Evolutionary conservation across 2,329 filamentous ascomycete species (phyloP).

Genomic region (Tolypocladium paradoxum): DNA sequence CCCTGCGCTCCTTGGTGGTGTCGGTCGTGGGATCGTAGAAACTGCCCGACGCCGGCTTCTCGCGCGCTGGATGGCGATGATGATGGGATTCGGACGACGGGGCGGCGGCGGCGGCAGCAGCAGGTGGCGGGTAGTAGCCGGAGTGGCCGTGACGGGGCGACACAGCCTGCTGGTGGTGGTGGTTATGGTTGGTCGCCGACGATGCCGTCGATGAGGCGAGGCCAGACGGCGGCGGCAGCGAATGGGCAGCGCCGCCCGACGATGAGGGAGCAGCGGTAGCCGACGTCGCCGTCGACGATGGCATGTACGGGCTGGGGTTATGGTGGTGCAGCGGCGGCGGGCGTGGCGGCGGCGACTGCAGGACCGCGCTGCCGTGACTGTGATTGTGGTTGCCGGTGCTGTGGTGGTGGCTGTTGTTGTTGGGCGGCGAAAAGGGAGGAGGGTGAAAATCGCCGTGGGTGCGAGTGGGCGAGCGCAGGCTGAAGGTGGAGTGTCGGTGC

Average conservation of each 20-base stretch:
- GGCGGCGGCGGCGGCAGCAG: constrained; percentile 7
- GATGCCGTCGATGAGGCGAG: constrained; percentile 12
- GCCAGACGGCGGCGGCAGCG: constrained; percentile 18
- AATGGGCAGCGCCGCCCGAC: constrained; percentile 14
- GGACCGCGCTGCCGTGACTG: constrained; percentile 17
- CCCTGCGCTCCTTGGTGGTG: constrained; percentile 33
- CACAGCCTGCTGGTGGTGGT: constrained; percentile 19
- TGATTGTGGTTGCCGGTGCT: constrained; percentile 12
- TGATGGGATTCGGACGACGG: constrained; percentile 11
- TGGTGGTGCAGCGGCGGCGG: constrained; percentile 13
- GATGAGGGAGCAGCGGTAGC: constrained; percentile 11
- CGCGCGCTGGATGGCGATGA: constrained; percentile 22
- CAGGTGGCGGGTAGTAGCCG: constrained; percentile 3
- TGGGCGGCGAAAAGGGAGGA: constrained; percentile 14
- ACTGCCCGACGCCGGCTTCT: constrained; percentile 30
- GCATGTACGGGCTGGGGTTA: constrained; percentile 25
- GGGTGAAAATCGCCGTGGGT: constrained; percentile 29
- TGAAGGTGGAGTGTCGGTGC: constrained; percentile 34
- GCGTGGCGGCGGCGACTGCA: constrained; percentile 20
- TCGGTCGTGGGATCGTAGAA: constrained; percentile 46
- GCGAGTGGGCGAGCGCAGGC: constrained; percentile 38
- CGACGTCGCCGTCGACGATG: constrained; percentile 19
- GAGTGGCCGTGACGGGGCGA: constrained; percentile 33
- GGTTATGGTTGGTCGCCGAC: constrained; percentile 4
- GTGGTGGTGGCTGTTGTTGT: constrained; percentile 13